Evolutionary conservation across 345 rosid species (phyloP).

Genomic region (Aurinia saxatilis): DNA sequence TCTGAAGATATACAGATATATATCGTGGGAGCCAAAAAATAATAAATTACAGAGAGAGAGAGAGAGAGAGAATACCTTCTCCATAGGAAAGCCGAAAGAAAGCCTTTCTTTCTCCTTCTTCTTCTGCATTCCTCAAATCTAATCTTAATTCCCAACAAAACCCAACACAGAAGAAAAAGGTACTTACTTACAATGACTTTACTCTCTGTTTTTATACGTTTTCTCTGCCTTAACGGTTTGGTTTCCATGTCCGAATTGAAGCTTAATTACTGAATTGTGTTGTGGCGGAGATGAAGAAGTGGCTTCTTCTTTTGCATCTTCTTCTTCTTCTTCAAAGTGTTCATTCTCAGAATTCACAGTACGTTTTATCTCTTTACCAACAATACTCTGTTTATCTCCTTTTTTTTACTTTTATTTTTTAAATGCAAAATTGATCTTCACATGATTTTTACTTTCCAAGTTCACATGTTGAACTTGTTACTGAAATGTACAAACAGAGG

Average conservation of each 20-base stretch:
- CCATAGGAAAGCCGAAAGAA: conserved; percentile 20
- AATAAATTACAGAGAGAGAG: conserved; percentile 23
- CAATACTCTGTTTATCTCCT: conserved; percentile 20
- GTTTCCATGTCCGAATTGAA: conserved; percentile 11
- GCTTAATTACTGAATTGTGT: too few species aligned
- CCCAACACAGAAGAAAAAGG: conserved; percentile 25
- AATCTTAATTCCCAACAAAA: conserved; percentile 20
- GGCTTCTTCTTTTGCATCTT: conserved; percentile 9
- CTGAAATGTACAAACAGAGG: neutral
- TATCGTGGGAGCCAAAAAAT: conserved; percentile 11
- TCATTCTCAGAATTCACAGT: conserved; percentile 23
- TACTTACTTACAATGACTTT: neutral
- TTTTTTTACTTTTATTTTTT: neutral
- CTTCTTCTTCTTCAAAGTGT: conserved; percentile 20
- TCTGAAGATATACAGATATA: conserved; percentile 3
- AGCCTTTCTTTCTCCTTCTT: conserved; percentile 17
- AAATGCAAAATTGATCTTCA: neutral
- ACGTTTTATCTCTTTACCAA: conserved; percentile 14
- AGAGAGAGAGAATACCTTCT: conserved; percentile 20
- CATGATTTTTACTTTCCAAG: neutral
- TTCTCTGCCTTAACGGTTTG: conserved; percentile 1
- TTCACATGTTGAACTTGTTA: conserved; percentile 28
- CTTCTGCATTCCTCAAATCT: conserved; percentile 25
- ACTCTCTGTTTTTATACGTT: neutral
- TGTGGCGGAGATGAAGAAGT: conserved; percentile 12